Evolutionary conservation across 1,284 basidiomycete genomes (phyloP), one percentile per base, ranked within the genome.

Genomic region (Athelia psychrophila): DNA sequence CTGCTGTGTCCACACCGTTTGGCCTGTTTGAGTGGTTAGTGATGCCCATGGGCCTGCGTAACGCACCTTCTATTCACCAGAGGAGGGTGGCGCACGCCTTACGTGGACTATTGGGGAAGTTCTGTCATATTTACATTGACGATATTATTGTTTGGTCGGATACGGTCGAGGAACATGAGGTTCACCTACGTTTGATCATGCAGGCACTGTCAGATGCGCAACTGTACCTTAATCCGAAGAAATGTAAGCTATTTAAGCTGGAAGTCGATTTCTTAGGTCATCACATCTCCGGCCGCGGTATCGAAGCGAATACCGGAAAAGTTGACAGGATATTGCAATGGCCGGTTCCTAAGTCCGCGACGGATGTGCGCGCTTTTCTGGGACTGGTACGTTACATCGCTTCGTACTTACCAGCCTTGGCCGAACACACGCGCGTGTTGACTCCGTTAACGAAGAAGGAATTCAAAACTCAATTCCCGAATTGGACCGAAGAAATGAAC

Each of bases 121-220:
- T 30, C 5, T 30, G 27, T 13, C 27, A 30, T 30, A 60, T 72
- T 0, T 75, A 74, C 48, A 51, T 76, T 0, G 67, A 76, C 50
- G 59, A 75, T 48, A 72, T 74, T 12, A 65, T 74, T 44, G 68
- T 75, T 18, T 75, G 60, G 57, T 70, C 62, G 0, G 38, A 67
- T 2, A 54, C 58, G 0, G 2, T 65, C 0, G 59, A 64, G 1
- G 61, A 74, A 30, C 73, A 75, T 46, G 48, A 59, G 15, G 0
- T 3, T 0, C 58, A 67, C 51, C 46, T 68, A 12, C 8, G 24
- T 3, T 22, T 54, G 6, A 58, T 68, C 1, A 54, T 69, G 2
- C 30, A 56, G 1, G 54, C 56, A 4, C 54, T 73, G 0, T 35
- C 57, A 0, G 19, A 53, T 12, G 57, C 58, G 6, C 40, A 48